Conservation (phyloP, 768 basidiomycete genomes). For the Naganishia antarctica region DNA sequence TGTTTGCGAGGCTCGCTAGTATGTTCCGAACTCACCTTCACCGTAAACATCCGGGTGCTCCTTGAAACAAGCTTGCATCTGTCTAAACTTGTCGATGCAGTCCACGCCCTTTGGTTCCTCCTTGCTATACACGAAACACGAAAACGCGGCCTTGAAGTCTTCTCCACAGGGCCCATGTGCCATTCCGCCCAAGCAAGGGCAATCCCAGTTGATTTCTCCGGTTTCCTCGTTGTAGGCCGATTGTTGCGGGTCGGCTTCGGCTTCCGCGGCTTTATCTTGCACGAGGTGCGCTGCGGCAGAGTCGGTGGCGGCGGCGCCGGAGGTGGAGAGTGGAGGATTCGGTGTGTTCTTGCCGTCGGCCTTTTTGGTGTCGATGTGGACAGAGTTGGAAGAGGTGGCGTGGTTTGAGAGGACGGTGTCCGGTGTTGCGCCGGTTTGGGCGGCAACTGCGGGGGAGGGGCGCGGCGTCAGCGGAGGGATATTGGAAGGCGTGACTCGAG, state of each 20-base stretch:
- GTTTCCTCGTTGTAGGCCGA: constrained; percentile 91
- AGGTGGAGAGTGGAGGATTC: not conserved
- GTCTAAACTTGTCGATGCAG: constrained; percentile 95
- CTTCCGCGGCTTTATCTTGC: constrained; percentile 34
- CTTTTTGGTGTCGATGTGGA: constrained; percentile 24
- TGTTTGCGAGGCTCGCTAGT: too few species aligned
- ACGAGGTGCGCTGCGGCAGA: constrained; percentile 21
- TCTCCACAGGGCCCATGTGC: constrained; percentile 91
- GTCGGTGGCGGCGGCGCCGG: constrained; percentile 2
- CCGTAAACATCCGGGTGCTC: constrained; percentile 93
- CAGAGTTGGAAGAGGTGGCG: constrained; percentile 16
- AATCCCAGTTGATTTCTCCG: constrained; percentile 99
- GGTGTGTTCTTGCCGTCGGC: not conserved
- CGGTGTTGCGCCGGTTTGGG: constrained; percentile 23
- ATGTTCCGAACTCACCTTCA: constrained; percentile 61
- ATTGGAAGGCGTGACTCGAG: too few species aligned
- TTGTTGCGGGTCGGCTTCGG: constrained; percentile 29
- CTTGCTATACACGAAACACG: constrained; percentile 91
- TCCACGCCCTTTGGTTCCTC: constrained; percentile 95
- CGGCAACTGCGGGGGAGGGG: constrained; percentile 21
- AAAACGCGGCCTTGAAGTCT: constrained; percentile 90
- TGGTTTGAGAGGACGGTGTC: constrained; percentile 26
- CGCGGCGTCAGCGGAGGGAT: not conserved
- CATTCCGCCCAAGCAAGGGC: constrained; percentile 98
- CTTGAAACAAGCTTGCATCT: constrained; percentile 96